Conservation (phyloP, 148 eudicot genomes). For the Diospyros lotus region DNA sequence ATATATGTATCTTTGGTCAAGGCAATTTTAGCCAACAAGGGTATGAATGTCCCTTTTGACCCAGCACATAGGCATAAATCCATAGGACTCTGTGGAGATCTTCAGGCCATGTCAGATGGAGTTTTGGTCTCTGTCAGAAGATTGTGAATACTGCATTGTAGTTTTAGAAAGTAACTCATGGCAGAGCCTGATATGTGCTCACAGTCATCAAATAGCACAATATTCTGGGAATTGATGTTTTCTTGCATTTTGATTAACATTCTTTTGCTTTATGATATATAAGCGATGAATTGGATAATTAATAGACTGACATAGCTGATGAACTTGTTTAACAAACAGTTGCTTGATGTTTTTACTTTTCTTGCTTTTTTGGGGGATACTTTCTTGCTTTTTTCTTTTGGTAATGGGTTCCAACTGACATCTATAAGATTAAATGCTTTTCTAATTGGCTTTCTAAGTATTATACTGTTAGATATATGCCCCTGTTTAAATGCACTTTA, state of each 20-base stretch:
- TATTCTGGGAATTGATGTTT: background rate
- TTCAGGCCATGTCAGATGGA: no score
- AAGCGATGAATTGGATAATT: background rate
- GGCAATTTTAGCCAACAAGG: no score
- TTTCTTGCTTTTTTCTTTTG: background rate
- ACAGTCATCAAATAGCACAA: background rate
- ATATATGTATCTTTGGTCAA: no score
- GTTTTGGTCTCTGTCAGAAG: no score
- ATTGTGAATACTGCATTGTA: no score
- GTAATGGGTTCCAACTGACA: background rate
- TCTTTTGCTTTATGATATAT: background rate
- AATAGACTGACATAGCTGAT: background rate
- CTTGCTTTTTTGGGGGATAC: background rate
- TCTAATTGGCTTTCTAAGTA: constrained; percentile 3
- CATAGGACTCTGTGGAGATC: no score
- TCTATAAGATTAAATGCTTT: background rate
- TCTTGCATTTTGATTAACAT: background rate
- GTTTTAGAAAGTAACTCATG: no score
- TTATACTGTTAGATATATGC: background rate
- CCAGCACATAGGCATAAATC: no score
- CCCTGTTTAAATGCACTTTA: background rate
- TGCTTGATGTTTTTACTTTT: background rate
- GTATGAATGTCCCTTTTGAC: no score
- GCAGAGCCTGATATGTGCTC: no score
- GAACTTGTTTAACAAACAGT: background rate